Percentiles rank a stretch among this genome's conserved stretches.
phyloP scores from a whole-genome alignment of 2,329 filamentous ascomycete species.

The Aspergillus versicolor region DNA sequence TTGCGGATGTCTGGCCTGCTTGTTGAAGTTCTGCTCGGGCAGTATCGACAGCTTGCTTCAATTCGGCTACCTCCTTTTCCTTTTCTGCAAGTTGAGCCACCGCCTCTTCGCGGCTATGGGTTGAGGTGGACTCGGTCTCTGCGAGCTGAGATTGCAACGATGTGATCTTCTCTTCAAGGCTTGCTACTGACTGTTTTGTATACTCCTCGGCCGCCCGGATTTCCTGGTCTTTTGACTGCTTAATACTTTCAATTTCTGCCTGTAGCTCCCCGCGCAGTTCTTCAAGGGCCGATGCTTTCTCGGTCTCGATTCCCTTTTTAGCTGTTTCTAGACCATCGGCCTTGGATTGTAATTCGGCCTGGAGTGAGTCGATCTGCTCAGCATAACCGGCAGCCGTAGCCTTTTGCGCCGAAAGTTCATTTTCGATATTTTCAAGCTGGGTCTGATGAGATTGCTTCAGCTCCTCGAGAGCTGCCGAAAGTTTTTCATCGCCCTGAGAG shows the following conservation, averaged over 20 bases:
- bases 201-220: slow-evolving; percentile 34
- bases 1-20: slow-evolving; percentile 21
- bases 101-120: slow-evolving; percentile 25
- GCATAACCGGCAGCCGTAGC: slow-evolving; percentile 28
- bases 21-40: slow-evolving; percentile 36
- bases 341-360: slow-evolving; percentile 33
- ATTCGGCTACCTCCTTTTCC: slow-evolving; percentile 34
- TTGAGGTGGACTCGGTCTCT: slow-evolving; percentile 29
- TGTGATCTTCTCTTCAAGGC: slow-evolving; percentile 36
- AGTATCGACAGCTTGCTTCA: slow-evolving; percentile 34
- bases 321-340: slow-evolving; percentile 29
- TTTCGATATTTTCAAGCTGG: slow-evolving; percentile 36
- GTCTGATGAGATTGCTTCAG: slow-evolving; percentile 37
- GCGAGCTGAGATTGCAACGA: slow-evolving; percentile 37
- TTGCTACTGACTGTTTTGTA: slow-evolving; percentile 26
- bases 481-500: slow-evolving; percentile 36
- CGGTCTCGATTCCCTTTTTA: slow-evolving; percentile 25
- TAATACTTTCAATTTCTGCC: slow-evolving; percentile 38
- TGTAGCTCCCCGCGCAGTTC: slow-evolving; percentile 34
- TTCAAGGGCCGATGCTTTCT: slow-evolving; percentile 33
- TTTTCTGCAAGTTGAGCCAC: slow-evolving; percentile 34
- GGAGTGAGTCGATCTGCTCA: slow-evolving; percentile 30
- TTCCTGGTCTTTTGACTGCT: slow-evolving; percentile 37
- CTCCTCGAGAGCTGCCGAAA: slow-evolving; percentile 36
- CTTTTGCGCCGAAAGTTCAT: slow-evolving; percentile 35